Evolutionary conservation across 2,329 filamentous ascomycete genomes (phyloP), one percentile per base, ranked within the genome.

Genomic region (Diaporthe vaccinii): DNA sequence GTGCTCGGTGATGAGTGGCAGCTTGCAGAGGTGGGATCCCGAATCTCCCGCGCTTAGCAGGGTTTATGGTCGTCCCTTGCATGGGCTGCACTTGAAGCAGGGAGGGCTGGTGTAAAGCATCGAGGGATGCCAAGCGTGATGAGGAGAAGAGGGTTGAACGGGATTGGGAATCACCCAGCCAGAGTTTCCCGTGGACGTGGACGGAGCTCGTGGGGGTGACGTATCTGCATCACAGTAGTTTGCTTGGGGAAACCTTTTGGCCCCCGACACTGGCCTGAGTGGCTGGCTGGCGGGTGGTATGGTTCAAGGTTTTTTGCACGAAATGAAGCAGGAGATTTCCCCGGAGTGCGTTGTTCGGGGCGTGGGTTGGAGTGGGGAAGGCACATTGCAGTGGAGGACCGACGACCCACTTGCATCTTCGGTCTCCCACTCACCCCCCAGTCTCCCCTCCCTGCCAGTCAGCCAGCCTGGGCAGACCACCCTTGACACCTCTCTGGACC

Each of bases 271-370:
- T 65, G 41, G 58, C 46, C 22, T 53, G 49, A 25, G 8, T 53
- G 49, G n/a, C n/a, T 25, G 51, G 15, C 25, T 44, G n/a, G 59
- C 10, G 36, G 22, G n/a, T 61, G 58, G 36, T 61, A 49, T 68
- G 62, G 62, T 51, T 68, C 62, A 51, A 68, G 44, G 62, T 41
- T 51, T 41, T 51, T 39, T 68, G 44, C 44, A 51, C 62, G 46
- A 68, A 53, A 53, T 68, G 65, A 68, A 68, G 65, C 46, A 68
- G 65, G 65, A 53, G 46, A 53, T 53, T 53, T 68, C 65, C 65
- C 65, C 65, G 65, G 65, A 68, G 36, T 39, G 62, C 61, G 61
- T 36, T 49, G 41, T 49, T 39, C 9, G 28, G 31, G 62, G 46
- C n/a, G 25, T 22, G 41, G 61, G 28, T 34, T 67, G 62, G 31